Conservation (phyloP, 371 early-diverging fungal genomes). For the Apophysomyces elegans region DNA sequence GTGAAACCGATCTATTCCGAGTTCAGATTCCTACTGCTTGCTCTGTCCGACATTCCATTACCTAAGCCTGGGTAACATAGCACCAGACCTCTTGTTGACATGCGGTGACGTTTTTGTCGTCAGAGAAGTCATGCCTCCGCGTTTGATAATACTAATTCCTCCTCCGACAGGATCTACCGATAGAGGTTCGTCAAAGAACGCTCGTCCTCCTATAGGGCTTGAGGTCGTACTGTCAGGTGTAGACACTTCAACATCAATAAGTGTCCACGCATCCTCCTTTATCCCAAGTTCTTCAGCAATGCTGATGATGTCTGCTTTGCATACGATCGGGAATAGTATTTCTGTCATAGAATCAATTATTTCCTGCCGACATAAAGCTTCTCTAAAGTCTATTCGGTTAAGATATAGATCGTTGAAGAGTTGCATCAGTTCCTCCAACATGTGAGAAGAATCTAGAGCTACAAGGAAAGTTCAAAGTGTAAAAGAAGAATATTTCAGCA, state of each 20-base stretch:
- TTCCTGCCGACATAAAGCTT: constrained; percentile 60
- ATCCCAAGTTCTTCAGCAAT: constrained; percentile 13
- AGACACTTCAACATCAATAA: neutral
- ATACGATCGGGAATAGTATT: constrained; percentile 60
- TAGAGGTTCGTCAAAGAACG: constrained; percentile 20
- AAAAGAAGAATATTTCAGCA: neutral
- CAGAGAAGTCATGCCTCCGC: constrained; percentile 46
- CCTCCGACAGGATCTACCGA: constrained; percentile 15
- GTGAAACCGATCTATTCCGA: neutral
- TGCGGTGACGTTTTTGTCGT: constrained; percentile 56
- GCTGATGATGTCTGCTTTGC: neutral
- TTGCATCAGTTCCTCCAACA: constrained; percentile 36
- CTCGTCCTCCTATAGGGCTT: constrained; percentile 11
- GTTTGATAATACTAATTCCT: constrained; percentile 39
- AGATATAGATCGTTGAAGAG: constrained; percentile 62
- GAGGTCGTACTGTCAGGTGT: neutral
- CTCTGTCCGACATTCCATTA: constrained; percentile 4
- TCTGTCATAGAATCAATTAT: constrained; percentile 58
- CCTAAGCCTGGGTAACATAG: constrained; percentile 33
- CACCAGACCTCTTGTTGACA: constrained; percentile 34
- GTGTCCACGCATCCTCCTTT: constrained; percentile 11
- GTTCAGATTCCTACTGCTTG: neutral
- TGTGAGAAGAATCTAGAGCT: neutral
- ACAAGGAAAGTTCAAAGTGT: neutral
- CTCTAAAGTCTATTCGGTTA: constrained; percentile 58